Evolutionary conservation across 2,329 filamentous ascomycete species (phyloP), one percentile per base, ranked within the genome.

Genomic region (Alternaria solani): DNA sequence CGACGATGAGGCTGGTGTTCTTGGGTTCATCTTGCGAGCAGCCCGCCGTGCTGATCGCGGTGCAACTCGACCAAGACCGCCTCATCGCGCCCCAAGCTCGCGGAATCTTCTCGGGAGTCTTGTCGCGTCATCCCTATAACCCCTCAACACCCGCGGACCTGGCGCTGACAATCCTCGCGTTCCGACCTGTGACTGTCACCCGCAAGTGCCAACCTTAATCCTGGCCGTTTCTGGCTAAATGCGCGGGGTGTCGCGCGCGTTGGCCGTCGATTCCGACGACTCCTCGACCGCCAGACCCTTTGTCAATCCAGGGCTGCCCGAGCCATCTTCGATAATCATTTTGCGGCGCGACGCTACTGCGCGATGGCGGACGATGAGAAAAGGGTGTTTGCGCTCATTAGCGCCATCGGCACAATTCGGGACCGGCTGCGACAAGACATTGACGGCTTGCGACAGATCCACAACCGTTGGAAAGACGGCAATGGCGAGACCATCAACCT

Each of bases 401-500:
- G 64, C 57, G 67, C 68, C 18, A 70, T 78, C 53, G 65, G 59
- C 14, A 61, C 64, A 26, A 76, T 73, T 64, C 73, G 72, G 61
- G 69, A 74, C 51, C 64, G 71, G 26, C 62, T 77, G 60, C 74
- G 75, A 44, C 67, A 72, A 49, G 68, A 66, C 39, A 76, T 77
- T 57, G 70, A 76, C 56, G 66, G 65, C 38, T 62, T 78, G 59
- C 70, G 75, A 34, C 70, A 75, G 51, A 74, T 78, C 38, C 75
- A 76, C 69, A 72, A 78, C 57, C 74, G 68, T 43, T 76, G 69
- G 68, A 72, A 65, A 47, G 73, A 74, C 61, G 61, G 64, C 65
- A 69, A 70, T 60, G 67, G 64, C 48, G 69, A 68, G 7, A 73
- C 70, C 18, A 78, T 78, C 62, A 77, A 78, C 51, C 66, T 78